phyloP scores from a whole-genome alignment of 805 yeast species.

The Cephaloascus albidus region DNA sequence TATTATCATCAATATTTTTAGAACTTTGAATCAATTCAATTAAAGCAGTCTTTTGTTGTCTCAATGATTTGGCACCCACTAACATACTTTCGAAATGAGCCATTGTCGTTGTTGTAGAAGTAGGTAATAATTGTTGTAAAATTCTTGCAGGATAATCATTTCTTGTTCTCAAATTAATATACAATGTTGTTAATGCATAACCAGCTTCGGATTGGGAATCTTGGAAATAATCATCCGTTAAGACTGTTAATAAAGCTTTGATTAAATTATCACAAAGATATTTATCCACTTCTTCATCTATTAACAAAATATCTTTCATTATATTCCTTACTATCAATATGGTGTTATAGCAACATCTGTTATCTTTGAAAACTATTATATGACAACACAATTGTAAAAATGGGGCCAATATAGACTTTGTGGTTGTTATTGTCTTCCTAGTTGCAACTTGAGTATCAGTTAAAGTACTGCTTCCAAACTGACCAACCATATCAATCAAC shows the following conservation, averaged over 20 bases:
- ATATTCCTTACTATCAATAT: constrained; percentile 71
- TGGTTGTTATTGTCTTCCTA: constrained; percentile 55
- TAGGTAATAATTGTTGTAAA: constrained; percentile 43
- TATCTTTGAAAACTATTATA: constrained; percentile 75
- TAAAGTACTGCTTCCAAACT: constrained; percentile 44
- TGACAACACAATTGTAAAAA: constrained; percentile 68
- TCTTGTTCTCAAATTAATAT: constrained; percentile 62
- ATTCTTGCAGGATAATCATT: constrained; percentile 60
- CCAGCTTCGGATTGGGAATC: constrained; percentile 92
- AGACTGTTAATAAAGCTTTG: constrained; percentile 56
- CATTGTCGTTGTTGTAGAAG: constrained; percentile 46
- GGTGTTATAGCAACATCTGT: constrained; percentile 88
- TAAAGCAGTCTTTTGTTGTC: constrained; percentile 76
- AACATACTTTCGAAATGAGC: constrained; percentile 55
- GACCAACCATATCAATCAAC: constrained; percentile 82
- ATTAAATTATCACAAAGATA: constrained; percentile 58
- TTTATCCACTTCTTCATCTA: constrained; percentile 68
- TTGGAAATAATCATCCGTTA: constrained; percentile 65
- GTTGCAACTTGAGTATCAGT: constrained; percentile 57
- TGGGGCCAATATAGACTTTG: constrained; percentile 65
- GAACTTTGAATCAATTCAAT: constrained; percentile 65
- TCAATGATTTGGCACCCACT: constrained; percentile 53
- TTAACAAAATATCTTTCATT: constrained; percentile 56
- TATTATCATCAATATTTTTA: constrained; percentile 36
- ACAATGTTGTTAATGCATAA: constrained; percentile 74